phyloP scores from a whole-genome alignment of 2,329 filamentous ascomycete species.

The Colletotrichum theobromicola region DNA sequence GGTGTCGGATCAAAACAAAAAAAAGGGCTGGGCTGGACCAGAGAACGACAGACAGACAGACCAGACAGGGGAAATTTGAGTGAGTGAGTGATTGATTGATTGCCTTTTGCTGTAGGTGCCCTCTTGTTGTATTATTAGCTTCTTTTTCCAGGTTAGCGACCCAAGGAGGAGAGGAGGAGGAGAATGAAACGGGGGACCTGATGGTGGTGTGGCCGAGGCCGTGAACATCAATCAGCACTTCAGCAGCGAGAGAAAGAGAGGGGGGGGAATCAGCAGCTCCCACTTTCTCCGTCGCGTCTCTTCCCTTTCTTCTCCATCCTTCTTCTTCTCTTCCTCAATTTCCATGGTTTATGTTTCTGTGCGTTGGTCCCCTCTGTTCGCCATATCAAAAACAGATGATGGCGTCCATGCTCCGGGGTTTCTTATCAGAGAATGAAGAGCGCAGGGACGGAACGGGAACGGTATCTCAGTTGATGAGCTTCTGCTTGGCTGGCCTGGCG shows the following conservation, averaged over 20 bases:
- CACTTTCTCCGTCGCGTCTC: neutral
- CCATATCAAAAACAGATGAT: neutral
- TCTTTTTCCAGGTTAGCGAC: neutral
- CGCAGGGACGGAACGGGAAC: neutral
- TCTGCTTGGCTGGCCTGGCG: neutral
- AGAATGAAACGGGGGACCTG: neutral
- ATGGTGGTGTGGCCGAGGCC: neutral
- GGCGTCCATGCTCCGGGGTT: neutral
- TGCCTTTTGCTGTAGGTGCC: neutral
- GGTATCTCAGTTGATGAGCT: neutral
- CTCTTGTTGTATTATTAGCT: neutral
- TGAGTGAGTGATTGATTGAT: neutral
- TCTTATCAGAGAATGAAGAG: neutral
- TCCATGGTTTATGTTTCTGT: neutral
- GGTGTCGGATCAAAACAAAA: neutral
- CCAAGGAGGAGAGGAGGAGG: neutral
- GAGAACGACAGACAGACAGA: neutral
- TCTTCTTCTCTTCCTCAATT: neutral
- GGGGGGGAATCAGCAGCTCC: neutral
- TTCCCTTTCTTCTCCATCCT: neutral
- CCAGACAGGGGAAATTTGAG: neutral
- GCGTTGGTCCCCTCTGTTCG: neutral
- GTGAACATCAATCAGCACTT: neutral
- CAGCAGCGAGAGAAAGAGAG: neutral
- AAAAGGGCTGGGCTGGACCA: neutral